These are phyloP conservation scores for Phytophthora multivora DNA, from an alignment of 352 stramenopile species.

Conservation along the genomic window DNA sequence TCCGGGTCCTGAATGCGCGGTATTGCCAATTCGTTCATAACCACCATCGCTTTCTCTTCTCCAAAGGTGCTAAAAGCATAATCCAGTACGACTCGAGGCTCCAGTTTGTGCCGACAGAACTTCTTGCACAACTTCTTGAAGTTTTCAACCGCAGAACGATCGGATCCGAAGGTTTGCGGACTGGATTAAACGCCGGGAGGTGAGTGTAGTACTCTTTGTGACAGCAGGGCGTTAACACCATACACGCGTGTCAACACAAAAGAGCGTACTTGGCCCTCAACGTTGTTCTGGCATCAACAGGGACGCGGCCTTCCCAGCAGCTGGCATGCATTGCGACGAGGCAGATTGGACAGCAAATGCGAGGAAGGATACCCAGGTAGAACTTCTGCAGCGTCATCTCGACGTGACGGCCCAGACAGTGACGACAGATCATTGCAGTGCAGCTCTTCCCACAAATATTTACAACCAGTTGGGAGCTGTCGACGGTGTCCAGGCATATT, in stretches of 20 bases:
- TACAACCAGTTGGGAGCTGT: conserved; percentile 2
- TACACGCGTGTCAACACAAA: conserved; percentile 31
- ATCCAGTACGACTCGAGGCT: conserved; percentile 23
- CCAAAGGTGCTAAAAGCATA: conserved; percentile 26
- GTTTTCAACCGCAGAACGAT: conserved; percentile 7
- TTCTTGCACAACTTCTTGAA: conserved; percentile 19
- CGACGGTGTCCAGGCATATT: conserved; percentile 41
- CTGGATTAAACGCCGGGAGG: conserved; percentile 17
- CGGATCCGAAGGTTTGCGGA: background rate
- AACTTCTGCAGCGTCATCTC: conserved; percentile 31
- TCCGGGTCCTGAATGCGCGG: conserved; percentile 41
- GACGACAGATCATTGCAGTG: conserved; percentile 20
- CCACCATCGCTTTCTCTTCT: conserved; percentile 10
- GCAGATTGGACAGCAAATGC: conserved; percentile 39
- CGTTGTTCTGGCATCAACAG: background rate
- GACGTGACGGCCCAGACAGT: conserved; percentile 30
- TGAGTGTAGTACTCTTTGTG: conserved; percentile 44
- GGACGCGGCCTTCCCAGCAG: conserved; percentile 21
- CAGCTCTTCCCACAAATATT: conserved; percentile 27
- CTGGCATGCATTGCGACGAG: conserved; percentile 16
- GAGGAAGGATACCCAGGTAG: conserved; percentile 38
- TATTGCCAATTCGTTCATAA: conserved; percentile 22
- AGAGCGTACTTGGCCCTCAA: conserved; percentile 19
- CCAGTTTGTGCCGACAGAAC: conserved; percentile 30
- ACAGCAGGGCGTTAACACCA: conserved; percentile 36